A percentile compares a stretch with the other conserved stretches of the same genome.
Conservation (phyloP, 2,329 filamentous ascomycete species). For the Davidsoniella eucalypti region DNA sequence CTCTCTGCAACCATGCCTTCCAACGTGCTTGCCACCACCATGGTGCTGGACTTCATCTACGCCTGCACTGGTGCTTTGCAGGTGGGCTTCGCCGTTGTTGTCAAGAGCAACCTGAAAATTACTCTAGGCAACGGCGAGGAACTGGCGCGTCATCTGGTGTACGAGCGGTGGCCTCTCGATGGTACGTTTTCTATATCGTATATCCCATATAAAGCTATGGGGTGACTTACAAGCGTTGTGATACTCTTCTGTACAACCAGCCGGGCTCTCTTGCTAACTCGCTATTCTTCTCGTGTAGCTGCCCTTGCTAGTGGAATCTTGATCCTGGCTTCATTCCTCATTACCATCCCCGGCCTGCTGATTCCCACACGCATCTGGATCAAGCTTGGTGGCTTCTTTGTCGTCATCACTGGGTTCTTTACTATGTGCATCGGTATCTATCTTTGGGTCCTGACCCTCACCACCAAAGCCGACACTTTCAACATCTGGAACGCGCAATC, state of each 20-base stretch:
- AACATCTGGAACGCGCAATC: conserved; percentile 44
- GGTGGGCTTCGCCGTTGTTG: conserved; percentile 38
- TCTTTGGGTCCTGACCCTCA: conserved; percentile 59
- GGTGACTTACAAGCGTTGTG: conserved; percentile 15
- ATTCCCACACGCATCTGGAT: conserved; percentile 53
- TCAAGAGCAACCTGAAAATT: conserved; percentile 29
- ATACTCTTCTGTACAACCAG: neutral
- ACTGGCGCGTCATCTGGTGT: conserved; percentile 34
- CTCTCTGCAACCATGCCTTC: conserved; percentile 29
- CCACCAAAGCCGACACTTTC: conserved; percentile 45
- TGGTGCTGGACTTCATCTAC: conserved; percentile 34
- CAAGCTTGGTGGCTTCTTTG: conserved; percentile 49
- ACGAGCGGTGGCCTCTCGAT: conserved; percentile 36
- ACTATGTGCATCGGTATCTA: conserved; percentile 48
- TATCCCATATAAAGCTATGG: conserved; percentile 10
- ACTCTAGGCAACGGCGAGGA: conserved; percentile 27
- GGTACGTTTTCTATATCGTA: conserved; percentile 12
- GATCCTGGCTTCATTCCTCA: conserved; percentile 52
- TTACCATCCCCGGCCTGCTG: conserved; percentile 55
- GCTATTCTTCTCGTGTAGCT: conserved; percentile 26
- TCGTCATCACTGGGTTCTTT: conserved; percentile 45
- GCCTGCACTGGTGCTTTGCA: conserved; percentile 36
- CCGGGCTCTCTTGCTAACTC: conserved; percentile 2
- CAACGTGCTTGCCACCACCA: conserved; percentile 35
- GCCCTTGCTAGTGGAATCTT: conserved; percentile 57